Evolutionary conservation across 2,329 filamentous ascomycete genomes (phyloP).

Genomic region (Lecanicillium sp.): DNA sequence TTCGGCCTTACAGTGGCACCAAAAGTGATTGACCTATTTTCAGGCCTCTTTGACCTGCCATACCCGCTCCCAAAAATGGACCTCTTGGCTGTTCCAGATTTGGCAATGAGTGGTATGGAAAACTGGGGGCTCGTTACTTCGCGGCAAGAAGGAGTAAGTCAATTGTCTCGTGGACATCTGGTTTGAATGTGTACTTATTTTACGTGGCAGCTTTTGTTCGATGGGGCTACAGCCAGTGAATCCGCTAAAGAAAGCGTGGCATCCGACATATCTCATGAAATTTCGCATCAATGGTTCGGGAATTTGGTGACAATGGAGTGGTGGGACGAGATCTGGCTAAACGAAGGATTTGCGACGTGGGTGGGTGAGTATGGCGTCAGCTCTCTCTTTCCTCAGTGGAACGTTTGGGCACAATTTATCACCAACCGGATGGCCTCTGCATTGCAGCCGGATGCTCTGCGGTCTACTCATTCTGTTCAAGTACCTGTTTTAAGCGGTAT

Average conservation of each 20-base stretch:
- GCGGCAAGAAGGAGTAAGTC: constrained; percentile 28
- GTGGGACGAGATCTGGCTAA: constrained; percentile 90
- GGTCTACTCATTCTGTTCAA: constrained; percentile 91
- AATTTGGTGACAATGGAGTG: constrained; percentile 95
- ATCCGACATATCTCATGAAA: constrained; percentile 92
- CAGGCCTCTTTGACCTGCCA: constrained; percentile 84
- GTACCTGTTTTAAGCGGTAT: constrained; percentile 87
- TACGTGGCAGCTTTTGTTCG: constrained; percentile 90
- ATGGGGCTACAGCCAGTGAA: constrained; percentile 82
- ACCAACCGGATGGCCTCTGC: constrained; percentile 89
- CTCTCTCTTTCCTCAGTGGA: constrained; percentile 90
- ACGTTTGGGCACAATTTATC: constrained; percentile 95
- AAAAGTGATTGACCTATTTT: constrained; percentile 92
- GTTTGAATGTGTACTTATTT: neutral
- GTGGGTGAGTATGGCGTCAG: constrained; percentile 91
- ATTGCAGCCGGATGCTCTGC: constrained; percentile 79
- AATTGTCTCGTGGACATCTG: too few relatives aligned
- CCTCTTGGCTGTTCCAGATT: constrained; percentile 84
- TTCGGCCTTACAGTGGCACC: constrained; percentile 87
- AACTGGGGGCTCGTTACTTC: constrained; percentile 97
- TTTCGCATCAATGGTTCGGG: constrained; percentile 94
- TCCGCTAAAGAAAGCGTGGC: constrained; percentile 88
- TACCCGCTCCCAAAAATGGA: constrained; percentile 91
- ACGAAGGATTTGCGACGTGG: constrained; percentile 97
- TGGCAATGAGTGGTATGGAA: constrained; percentile 82